Evolutionary conservation across 2,329 filamentous ascomycete species (phyloP), one percentile per base, ranked within the genome.

Genomic region (Fusarium sororula): DNA sequence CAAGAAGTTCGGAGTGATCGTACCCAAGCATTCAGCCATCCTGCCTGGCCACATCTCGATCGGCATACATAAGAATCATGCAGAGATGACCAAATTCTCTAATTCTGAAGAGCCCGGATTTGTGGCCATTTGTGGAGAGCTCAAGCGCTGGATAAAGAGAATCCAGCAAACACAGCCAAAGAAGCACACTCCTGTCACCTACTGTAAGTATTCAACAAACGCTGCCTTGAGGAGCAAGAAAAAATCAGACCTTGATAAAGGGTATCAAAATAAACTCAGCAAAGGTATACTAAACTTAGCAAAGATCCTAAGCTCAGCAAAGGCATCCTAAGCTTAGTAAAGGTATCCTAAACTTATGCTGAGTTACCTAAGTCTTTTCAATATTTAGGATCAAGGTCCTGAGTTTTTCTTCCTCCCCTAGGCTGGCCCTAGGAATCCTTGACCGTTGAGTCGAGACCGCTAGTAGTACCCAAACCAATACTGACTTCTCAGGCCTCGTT

Each of bases 21-120:
- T 76, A 0, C 74, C 71, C 2, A 69, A 71, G 10, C 58, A 76
- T 20, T 76, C 72, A 0, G 71, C 75, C 4, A 64, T 70, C 12
- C 26, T 76, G 0, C 74, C 74, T 0, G 72, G 71, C 1, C 54
- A 74, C 37, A 53, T 41, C 9, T 48, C 62, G 0, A 72, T 73
- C 1, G 71, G 66, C 0, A 76, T 73, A 11, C 68, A 75, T 12
- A 58, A 30, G 13, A 42, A 73, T 2, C 74, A 76, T 51, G 53
- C 44, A 0, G 53, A 50, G 0, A 74, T 76, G 62, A 74, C 68
- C 0, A 74, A 76, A 18, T 76, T 76, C 2, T 38, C 32, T 0
- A 51, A 45, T 2, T 13, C 56, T 0, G 14, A 69, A 1, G 73
- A 75, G 35, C 60, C 74, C 2, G 74, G 73, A 1, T 74, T 72